These are phyloP conservation scores for Mycena epipterygia DNA, from an alignment of 768 basidiomycete genomes.

Conservation along the genomic window DNA sequence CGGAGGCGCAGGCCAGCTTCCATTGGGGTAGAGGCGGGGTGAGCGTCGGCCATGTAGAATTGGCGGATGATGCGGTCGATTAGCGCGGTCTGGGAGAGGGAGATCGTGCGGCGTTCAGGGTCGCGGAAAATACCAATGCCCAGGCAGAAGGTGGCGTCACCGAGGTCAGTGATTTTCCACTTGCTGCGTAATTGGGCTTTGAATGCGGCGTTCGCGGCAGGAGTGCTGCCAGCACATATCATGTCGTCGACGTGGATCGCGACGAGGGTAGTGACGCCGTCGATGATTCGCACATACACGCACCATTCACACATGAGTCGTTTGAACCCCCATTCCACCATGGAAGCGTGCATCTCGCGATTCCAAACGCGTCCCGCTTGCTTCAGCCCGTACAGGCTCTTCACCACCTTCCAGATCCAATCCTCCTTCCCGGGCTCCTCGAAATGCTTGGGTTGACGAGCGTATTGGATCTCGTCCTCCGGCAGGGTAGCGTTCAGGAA, in stretches of 20 bases:
- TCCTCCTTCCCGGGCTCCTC: neutral
- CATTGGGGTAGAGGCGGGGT: conserved; percentile 44
- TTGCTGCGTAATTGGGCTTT: conserved; percentile 41
- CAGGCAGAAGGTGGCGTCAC: conserved; percentile 49
- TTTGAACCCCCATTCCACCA: too few relatives aligned
- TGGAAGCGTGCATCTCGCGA: neutral
- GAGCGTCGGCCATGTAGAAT: conserved; percentile 42
- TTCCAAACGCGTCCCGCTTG: neutral
- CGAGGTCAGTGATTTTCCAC: conserved; percentile 34
- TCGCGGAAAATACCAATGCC: conserved; percentile 53
- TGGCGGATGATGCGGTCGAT: conserved; percentile 45
- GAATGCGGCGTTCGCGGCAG: conserved; percentile 32
- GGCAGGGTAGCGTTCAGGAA: too few relatives aligned
- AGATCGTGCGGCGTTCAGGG: conserved; percentile 27
- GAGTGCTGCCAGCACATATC: conserved; percentile 33
- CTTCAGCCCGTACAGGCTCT: neutral
- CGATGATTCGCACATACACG: conserved; percentile 4
- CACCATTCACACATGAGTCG: conserved; percentile 47
- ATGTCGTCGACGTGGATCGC: neutral
- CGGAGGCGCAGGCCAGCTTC: conserved; percentile 42
- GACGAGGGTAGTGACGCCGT: conserved; percentile 52
- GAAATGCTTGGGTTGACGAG: too few relatives aligned
- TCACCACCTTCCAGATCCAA: neutral
- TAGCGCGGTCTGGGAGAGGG: conserved; percentile 43
- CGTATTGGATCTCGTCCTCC: too few relatives aligned